These are phyloP conservation scores for Elsinoe perseae DNA, from an alignment of 2,329 filamentous ascomycete genomes.

Conservation along the genomic window DNA sequence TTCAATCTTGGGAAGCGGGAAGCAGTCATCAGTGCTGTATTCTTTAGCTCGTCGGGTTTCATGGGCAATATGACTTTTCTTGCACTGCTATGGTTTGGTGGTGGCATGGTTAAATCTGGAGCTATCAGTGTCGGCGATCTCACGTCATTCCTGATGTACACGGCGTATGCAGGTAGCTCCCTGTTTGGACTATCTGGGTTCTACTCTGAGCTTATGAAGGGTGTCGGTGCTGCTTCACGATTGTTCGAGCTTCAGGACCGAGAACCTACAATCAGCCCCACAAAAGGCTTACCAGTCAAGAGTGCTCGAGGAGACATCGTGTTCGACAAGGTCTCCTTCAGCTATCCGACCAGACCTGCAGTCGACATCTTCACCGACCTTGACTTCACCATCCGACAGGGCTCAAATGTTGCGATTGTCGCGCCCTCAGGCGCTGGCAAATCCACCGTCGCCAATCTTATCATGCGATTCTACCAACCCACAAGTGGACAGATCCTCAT, in stretches of 20 bases:
- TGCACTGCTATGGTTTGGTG: constrained; percentile 80
- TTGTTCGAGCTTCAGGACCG: constrained; percentile 94
- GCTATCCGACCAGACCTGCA: constrained; percentile 87
- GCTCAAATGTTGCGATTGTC: constrained; percentile 92
- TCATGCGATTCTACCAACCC: constrained; percentile 86
- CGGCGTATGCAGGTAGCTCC: constrained; percentile 75
- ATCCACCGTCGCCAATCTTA: constrained; percentile 84
- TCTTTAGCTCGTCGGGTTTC: constrained; percentile 80
- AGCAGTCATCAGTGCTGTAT: constrained; percentile 79
- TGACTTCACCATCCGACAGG: constrained; percentile 83
- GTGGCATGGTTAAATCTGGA: constrained; percentile 79
- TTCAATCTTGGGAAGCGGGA: constrained; percentile 83
- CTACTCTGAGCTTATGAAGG: constrained; percentile 98
- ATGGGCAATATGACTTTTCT: constrained; percentile 96
- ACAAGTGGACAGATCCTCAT: constrained; percentile 71
- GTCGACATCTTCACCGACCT: constrained; percentile 85
- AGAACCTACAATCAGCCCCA: constrained; percentile 76
- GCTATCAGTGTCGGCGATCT: constrained; percentile 84
- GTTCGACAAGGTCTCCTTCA: constrained; percentile 78
- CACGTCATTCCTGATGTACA: constrained; percentile 98
- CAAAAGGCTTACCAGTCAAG: constrained; percentile 66
- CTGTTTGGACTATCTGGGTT: constrained; percentile 92
- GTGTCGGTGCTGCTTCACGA: constrained; percentile 90
- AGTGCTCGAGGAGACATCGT: constrained; percentile 84
- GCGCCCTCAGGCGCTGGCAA: constrained; percentile 94